Conservation (phyloP, 2,329 filamentous ascomycete genomes). For the Fusarium compactum region DNA sequence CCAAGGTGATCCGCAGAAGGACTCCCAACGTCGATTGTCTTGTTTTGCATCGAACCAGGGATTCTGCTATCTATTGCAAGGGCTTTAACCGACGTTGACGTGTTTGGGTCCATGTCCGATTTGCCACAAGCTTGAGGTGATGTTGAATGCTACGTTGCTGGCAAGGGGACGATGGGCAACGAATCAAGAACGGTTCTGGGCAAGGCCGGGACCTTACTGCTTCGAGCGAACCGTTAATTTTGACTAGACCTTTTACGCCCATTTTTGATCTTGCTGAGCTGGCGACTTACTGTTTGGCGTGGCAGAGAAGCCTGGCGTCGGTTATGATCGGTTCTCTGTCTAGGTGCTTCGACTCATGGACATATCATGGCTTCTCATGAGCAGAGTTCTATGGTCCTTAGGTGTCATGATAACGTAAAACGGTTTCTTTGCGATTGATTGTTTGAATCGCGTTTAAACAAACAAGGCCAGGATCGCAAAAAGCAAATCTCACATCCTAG, state of each 20-base stretch:
- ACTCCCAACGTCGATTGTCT: slow-evolving; percentile 6
- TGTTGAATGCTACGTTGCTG: slow-evolving; percentile 44
- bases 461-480: slow-evolving; percentile 18
- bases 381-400: slow-evolving; percentile 2
- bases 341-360: slow-evolving; percentile 14
- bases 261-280: slow-evolving; percentile 12
- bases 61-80: slow-evolving; percentile 21
- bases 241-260: slow-evolving; percentile 16
- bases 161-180: slow-evolving; percentile 22
- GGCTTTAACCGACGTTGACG: slow-evolving; percentile 30
- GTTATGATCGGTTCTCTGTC: slow-evolving; percentile 34
- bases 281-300: slow-evolving; percentile 8
- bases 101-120: slow-evolving; percentile 40
- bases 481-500: slow-evolving; percentile 31
- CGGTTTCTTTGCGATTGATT: slow-evolving; percentile 1
- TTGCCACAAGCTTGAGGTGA: slow-evolving; percentile 40
- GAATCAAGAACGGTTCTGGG: slow-evolving; percentile 29
- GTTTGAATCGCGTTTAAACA: slow-evolving; percentile 4
- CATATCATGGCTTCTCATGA: slow-evolving; percentile 15
- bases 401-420: slow-evolving; percentile 8
- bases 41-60: background rate
- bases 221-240: slow-evolving; percentile 33
- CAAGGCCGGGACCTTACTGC: slow-evolving; percentile 26
- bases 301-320: slow-evolving; percentile 11
- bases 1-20: background rate